Conservation (phyloP, 2,329 filamentous ascomycete genomes). For the Pseudocercospora macadamiae region DNA sequence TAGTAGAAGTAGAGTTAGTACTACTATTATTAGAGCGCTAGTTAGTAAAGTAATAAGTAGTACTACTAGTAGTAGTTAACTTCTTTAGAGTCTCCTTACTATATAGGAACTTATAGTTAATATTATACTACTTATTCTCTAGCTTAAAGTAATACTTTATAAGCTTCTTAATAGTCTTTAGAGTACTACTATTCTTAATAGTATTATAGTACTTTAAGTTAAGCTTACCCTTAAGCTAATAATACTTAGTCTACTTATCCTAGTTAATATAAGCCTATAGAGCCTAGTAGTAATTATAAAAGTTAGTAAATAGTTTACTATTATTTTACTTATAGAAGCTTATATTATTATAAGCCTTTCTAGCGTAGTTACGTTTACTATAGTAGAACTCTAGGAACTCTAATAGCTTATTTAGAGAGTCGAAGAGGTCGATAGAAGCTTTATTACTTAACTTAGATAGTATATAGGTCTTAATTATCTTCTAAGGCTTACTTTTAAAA, state of each 20-base stretch:
- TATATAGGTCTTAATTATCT: background rate
- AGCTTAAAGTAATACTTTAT: too few relatives aligned
- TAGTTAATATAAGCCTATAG: background rate
- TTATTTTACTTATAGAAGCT: background rate
- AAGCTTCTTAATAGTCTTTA: slow-evolving; percentile 1
- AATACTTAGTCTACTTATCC: background rate
- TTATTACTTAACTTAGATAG: background rate
- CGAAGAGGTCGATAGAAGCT: background rate
- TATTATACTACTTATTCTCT: background rate
- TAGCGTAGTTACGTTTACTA: background rate
- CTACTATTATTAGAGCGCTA: background rate
- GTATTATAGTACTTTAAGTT: background rate
- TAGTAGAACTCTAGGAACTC: background rate
- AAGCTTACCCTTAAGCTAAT: background rate
- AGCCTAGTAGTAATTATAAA: slow-evolving; percentile 1
- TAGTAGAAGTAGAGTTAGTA: background rate
- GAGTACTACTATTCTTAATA: background rate
- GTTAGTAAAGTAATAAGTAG: too few relatives aligned
- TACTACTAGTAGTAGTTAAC: background rate
- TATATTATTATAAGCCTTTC: background rate
- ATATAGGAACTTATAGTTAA: background rate
- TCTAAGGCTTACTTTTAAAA: background rate
- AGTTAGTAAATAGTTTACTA: slow-evolving; percentile 1
- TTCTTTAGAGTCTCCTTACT: background rate
- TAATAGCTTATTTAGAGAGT: background rate